These are phyloP conservation scores for Fusarium continuum DNA, from an alignment of 2,329 filamentous ascomycete genomes.

Conservation along the genomic window DNA sequence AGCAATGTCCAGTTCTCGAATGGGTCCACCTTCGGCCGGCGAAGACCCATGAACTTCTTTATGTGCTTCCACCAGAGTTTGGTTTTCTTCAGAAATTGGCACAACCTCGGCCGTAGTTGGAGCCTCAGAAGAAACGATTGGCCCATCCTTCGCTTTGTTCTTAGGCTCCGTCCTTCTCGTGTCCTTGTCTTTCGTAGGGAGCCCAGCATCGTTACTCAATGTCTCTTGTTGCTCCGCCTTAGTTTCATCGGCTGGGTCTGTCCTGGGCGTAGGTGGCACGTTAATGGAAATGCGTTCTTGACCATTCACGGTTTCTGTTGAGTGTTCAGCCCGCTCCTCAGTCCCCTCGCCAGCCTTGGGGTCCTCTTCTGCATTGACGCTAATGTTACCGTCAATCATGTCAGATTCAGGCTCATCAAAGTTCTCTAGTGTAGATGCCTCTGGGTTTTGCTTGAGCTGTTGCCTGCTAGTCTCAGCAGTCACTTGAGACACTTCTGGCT, in stretches of 20 bases:
- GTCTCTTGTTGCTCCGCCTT: slow-evolving; percentile 14
- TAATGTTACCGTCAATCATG: background rate
- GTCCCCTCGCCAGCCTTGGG: background rate
- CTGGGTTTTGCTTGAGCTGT: background rate
- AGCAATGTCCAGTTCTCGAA: background rate
- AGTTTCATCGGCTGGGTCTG: background rate
- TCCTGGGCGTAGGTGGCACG: background rate
- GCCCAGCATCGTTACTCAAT: background rate
- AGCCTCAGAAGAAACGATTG: background rate
- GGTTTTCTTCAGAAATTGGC: background rate
- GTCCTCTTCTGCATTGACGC: background rate
- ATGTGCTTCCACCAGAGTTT: background rate
- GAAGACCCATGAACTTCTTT: background rate
- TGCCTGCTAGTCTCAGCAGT: background rate
- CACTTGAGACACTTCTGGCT: background rate
- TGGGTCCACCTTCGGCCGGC: background rate
- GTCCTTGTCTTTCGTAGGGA: slow-evolving; percentile 10
- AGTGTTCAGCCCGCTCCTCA: background rate
- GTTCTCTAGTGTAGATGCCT: background rate
- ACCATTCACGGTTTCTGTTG: background rate
- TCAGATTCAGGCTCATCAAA: background rate
- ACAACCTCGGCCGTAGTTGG: background rate
- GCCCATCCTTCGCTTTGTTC: background rate
- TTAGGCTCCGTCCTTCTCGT: background rate
- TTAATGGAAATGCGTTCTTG: background rate